phyloP scores from a whole-genome alignment of 148 eudicot species.

The Vaccinium darrowii region DNA sequence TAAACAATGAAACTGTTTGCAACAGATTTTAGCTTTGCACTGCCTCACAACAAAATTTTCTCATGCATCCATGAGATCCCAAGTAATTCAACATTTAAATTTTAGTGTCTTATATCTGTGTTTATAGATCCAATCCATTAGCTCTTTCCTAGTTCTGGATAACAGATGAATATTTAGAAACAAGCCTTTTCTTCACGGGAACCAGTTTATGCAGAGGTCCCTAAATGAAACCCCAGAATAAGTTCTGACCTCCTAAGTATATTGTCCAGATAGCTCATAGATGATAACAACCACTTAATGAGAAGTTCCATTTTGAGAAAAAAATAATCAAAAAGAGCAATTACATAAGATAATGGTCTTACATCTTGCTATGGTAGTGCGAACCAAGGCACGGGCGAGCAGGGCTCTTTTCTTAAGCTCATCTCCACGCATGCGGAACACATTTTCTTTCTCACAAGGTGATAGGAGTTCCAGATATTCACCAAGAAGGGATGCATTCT shows the following conservation, averaged over 20 bases:
- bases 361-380: constrained; percentile 95
- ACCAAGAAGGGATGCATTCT: constrained; percentile 44
- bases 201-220: neutral
- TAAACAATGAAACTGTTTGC: neutral
- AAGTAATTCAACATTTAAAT: neutral
- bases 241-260: neutral
- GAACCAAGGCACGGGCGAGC: constrained; percentile 76
- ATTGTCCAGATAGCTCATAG: neutral
- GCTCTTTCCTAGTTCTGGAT: neutral
- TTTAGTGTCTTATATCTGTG: neutral
- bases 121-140: neutral
- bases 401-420: constrained; percentile 63
- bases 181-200: neutral
- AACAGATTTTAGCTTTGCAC: neutral
- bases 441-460: constrained; percentile 61
- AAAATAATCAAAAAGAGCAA: neutral
- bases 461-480: constrained; percentile 64
- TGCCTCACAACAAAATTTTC: neutral
- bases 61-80: constrained; percentile 7
- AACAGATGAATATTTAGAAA: neutral
- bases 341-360: constrained; percentile 16
- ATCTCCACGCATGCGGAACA: constrained; percentile 46
- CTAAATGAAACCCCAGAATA: neutral
- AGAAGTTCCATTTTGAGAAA: neutral
- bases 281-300: neutral